Evolutionary conservation across 345 rosid species (phyloP), one percentile per base, ranked within the genome.

Genomic region (Moricandia arvensis): DNA sequence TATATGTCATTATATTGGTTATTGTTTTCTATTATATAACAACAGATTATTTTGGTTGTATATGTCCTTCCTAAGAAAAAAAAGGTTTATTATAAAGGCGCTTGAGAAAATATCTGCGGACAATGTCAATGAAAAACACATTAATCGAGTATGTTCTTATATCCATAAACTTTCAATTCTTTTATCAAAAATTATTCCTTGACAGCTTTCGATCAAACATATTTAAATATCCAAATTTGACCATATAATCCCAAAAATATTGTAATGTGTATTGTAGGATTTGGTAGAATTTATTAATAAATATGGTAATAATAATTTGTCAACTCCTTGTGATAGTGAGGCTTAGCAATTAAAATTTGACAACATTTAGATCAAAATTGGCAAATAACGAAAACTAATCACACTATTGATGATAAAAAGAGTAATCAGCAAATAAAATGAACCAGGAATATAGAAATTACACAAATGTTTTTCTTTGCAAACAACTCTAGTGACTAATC

Each of bases 151-250:
- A 16, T 33, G 16, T 33, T 67, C 37, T 57, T 38, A 13, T 31
- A 13, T 45, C 37, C 21, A 18, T 26, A 6, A 74, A 31, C 29
- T 74, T 18, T 45, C 49, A 21, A 13, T 9, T 29, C 45, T 49
- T 34, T 37, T 1, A 4, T 1, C 3, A 35, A 4, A 21, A 33
- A 37, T 10, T 34, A 60, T 26, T 26, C 8, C 1, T 35, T 27
- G 69, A 18, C 59, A 62, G 70, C 59, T 69, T 17, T 29, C n/a
- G 21, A 54, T 68, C 54, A 60, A 68, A 53, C 35, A 38, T 61
- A 68, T 49, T 49, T 11, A 27, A 49, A 21, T 4, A 60, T 75
- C 43, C 24, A 45, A 75, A 68, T 11, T 68, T 68, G 79, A 75
- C 79, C 29, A 47, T 59, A 41, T 66, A 17, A 66, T 31, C 35